phyloP scores from a whole-genome alignment of 441 rosid species.

The Macaranga tanarius region DNA sequence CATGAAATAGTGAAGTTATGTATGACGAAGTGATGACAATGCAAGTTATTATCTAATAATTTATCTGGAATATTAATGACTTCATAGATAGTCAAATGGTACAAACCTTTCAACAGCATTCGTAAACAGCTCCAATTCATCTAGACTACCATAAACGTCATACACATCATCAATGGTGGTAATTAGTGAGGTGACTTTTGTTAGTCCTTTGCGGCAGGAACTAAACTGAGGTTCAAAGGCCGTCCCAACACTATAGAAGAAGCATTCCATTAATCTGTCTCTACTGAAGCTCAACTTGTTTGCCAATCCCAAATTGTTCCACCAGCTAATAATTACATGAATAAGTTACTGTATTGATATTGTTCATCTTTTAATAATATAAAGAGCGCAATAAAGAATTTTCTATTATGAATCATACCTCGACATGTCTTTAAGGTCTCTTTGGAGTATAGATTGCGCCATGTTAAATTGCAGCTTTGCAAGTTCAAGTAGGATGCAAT shows the following conservation, averaged over 20 bases:
- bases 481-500: slow-evolving; percentile 33
- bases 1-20: no score
- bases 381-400: no score
- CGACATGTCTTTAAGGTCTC: slow-evolving; percentile 33
- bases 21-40: no score
- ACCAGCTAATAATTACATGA: slow-evolving; percentile 23
- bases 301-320: slow-evolving; percentile 31
- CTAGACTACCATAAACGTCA: slow-evolving; percentile 17
- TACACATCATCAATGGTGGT: slow-evolving; percentile 38
- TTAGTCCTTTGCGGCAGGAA: slow-evolving; percentile 28
- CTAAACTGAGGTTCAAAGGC: slow-evolving; percentile 31
- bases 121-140: slow-evolving; percentile 38
- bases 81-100: no score
- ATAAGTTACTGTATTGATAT: no score
- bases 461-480: slow-evolving; percentile 41
- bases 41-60: no score
- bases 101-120: slow-evolving; percentile 34
- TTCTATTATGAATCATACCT: slow-evolving; percentile 18
- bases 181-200: slow-evolving; percentile 26
- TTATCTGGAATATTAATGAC: no score
- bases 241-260: slow-evolving; percentile 35
- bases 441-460: slow-evolving; percentile 32
- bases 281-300: slow-evolving; percentile 34
- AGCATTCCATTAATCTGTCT: slow-evolving; percentile 46
- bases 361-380: no score